Conservation (phyloP, 345 rosid species). For the Rhodamnia argentea region DNA sequence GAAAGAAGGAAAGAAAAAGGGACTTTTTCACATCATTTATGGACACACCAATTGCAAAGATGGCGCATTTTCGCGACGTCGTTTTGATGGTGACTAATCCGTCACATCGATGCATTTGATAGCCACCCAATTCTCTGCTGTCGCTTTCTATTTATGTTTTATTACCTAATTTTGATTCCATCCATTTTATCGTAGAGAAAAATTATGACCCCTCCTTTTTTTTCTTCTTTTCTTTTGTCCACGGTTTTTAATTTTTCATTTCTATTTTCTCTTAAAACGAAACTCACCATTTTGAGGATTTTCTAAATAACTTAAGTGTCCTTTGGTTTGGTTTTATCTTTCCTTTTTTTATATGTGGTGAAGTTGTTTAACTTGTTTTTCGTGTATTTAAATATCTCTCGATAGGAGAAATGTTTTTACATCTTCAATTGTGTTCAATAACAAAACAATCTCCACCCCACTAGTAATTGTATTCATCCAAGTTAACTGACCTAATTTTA, state of each 20-base stretch:
- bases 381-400: background rate
- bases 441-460: background rate
- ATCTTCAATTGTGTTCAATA: background rate
- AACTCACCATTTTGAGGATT: background rate
- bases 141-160: background rate
- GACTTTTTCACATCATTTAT: background rate
- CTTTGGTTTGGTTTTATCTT: background rate
- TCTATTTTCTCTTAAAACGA: background rate
- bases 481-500: background rate
- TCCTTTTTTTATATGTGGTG: background rate
- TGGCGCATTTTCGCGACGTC: background rate
- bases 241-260: background rate
- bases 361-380: background rate
- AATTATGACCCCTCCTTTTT: background rate
- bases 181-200: background rate
- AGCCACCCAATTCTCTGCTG: background rate
- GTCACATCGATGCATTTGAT: background rate
- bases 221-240: background rate
- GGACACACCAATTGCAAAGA: background rate
- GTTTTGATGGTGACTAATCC: background rate
- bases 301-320: background rate
- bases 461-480: background rate
- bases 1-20: background rate
- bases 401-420: background rate
- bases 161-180: background rate